A percentile compares a stretch with the other conserved stretches of the same genome.
These are phyloP conservation scores for Datisca glomerata DNA, from an alignment of 306 rosid species.

Conservation along the genomic window DNA sequence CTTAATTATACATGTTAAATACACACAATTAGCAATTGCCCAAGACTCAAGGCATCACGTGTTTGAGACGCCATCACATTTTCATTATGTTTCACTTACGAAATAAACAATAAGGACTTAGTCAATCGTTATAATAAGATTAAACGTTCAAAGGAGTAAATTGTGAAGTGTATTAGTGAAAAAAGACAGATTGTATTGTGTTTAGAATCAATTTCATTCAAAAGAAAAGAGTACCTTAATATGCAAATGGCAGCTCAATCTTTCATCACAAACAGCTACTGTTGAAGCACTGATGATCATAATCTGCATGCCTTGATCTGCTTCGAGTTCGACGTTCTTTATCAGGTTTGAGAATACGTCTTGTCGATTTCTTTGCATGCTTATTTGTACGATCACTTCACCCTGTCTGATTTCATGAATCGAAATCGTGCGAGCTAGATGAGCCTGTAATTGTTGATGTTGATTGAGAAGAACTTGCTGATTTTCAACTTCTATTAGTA, in stretches of 20 bases:
- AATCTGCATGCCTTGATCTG: background rate
- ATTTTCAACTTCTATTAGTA: slow-evolving; percentile 2
- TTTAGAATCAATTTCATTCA: no score
- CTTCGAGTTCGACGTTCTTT: slow-evolving; percentile 1
- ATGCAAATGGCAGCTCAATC: slow-evolving; percentile 6
- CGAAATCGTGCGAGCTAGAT: background rate
- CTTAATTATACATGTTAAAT: no score
- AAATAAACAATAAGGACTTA: no score
- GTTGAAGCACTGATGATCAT: slow-evolving; percentile 3
- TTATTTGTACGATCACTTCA: slow-evolving; percentile 13
- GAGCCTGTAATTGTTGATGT: background rate
- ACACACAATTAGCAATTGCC: no score
- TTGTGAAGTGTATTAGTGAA: no score
- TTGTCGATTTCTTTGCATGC: slow-evolving; percentile 6
- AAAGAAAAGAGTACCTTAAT: slow-evolving; percentile 4
- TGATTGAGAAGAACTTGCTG: background rate
- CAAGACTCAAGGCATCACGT: no score
- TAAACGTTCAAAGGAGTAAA: no score
- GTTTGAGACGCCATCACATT: no score
- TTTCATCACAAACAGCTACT: background rate
- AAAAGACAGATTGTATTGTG: no score
- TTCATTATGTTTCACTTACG: no score
- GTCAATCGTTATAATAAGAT: no score
- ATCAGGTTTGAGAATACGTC: slow-evolving; percentile 8
- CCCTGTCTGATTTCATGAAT: background rate